These are phyloP conservation scores for Saccharomyces eubayanus DNA, from an alignment of 805 yeast genomes.

Conservation along the genomic window DNA sequence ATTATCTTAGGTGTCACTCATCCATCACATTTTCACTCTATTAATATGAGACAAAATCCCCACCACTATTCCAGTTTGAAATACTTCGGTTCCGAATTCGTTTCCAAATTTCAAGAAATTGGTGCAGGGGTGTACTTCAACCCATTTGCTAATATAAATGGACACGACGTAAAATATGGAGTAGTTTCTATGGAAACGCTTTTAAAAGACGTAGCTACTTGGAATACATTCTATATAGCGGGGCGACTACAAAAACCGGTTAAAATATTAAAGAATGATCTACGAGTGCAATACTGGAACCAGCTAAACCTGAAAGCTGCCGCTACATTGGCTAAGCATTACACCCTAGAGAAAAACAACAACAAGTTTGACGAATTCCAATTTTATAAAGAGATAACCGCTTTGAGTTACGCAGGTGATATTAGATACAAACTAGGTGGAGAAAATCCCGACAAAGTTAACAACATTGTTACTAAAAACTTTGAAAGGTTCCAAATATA, in stretches of 20 bases:
- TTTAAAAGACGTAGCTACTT: slow-evolving; percentile 62
- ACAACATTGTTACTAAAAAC: slow-evolving; percentile 78
- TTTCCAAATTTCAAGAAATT: slow-evolving; percentile 50
- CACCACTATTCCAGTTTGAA: slow-evolving; percentile 69
- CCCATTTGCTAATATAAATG: slow-evolving; percentile 67
- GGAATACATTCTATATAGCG: slow-evolving; percentile 82
- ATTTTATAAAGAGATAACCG: slow-evolving; percentile 68
- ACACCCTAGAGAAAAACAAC: slow-evolving; percentile 29
- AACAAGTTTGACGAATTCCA: slow-evolving; percentile 48
- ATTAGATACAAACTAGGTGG: slow-evolving; percentile 79
- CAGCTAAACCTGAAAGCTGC: slow-evolving; percentile 75
- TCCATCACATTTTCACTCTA: slow-evolving; percentile 67
- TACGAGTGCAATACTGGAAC: slow-evolving; percentile 55
- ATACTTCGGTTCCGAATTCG: slow-evolving; percentile 49
- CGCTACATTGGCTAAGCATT: slow-evolving; percentile 45
- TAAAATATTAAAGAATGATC: slow-evolving; percentile 57
- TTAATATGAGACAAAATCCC: slow-evolving; percentile 59
- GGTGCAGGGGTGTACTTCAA: slow-evolving; percentile 94
- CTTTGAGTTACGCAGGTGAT: slow-evolving; percentile 83
- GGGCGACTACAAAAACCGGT: slow-evolving; percentile 95
- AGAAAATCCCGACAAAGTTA: slow-evolving; percentile 83
- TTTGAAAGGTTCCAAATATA: slow-evolving; percentile 56
- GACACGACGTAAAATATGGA: slow-evolving; percentile 72
- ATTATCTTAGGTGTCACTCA: slow-evolving; percentile 73
- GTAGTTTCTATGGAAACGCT: slow-evolving; percentile 58